Evolutionary conservation across 2,329 filamentous ascomycete species (phyloP).

Genomic region (Aspergillus udagawae): DNA sequence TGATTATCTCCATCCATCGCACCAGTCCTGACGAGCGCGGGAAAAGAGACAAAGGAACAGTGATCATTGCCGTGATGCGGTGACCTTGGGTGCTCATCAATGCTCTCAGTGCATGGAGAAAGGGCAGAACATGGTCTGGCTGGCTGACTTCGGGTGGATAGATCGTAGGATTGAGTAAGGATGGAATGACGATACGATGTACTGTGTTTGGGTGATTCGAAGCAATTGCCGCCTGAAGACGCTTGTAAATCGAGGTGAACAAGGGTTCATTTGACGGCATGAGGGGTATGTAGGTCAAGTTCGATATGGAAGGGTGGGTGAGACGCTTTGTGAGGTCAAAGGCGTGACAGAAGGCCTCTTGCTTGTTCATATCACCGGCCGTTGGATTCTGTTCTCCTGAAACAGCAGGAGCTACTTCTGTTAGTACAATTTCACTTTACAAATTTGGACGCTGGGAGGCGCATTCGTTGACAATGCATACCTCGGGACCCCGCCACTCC

Average conservation of each 20-base stretch:
- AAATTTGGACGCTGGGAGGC: not conserved
- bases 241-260: slow-evolving; percentile 61
- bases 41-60: slow-evolving; percentile 75
- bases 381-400: slow-evolving; percentile 42
- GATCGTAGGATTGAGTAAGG: slow-evolving; percentile 77
- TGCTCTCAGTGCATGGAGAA: slow-evolving; percentile 72
- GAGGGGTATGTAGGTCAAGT: slow-evolving; percentile 51
- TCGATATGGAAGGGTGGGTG: slow-evolving; percentile 50
- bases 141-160: slow-evolving; percentile 67
- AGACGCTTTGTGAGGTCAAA: slow-evolving; percentile 70
- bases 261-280: slow-evolving; percentile 45
- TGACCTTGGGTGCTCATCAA: slow-evolving; percentile 65
- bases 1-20: slow-evolving; percentile 79
- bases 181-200: slow-evolving; percentile 82
- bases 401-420: slow-evolving; percentile 23
- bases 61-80: slow-evolving; percentile 68
- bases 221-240: slow-evolving; percentile 54
- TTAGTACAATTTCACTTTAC: slow-evolving; percentile 12
- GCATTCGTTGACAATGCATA: slow-evolving; percentile 37
- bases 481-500: slow-evolving; percentile 55
- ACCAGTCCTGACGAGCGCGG: slow-evolving; percentile 71
- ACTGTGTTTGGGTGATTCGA: slow-evolving; percentile 58
- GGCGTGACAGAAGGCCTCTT: slow-evolving; percentile 61
- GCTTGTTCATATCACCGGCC: slow-evolving; percentile 24
- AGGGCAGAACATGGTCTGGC: slow-evolving; percentile 72